Conservation (phyloP, 495 filamentous ascomycete species). For the Neurospora sp. region DNA sequence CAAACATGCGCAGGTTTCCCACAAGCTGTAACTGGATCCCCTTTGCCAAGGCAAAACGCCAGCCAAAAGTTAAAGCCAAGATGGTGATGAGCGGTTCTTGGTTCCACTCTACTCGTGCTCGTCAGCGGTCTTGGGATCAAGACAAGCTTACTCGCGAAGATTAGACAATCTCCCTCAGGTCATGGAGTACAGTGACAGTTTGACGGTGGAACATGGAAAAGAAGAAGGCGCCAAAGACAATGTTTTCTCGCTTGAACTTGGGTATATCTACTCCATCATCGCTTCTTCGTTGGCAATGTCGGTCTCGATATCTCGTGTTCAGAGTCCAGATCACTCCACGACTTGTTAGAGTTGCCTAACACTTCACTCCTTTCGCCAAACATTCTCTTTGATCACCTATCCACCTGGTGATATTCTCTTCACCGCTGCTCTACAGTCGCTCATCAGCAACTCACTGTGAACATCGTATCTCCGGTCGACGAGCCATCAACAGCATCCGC, state of each 20-base stretch:
- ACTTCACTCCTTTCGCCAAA: not conserved
- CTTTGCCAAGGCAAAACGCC: not conserved
- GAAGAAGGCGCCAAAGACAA: not conserved
- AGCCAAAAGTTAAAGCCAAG: not conserved
- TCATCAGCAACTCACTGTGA: not conserved
- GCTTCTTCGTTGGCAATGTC: not conserved
- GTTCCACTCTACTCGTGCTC: not conserved
- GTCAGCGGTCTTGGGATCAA: not conserved
- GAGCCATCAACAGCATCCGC: not conserved
- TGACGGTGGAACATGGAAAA: not conserved
- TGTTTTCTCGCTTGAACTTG: not conserved
- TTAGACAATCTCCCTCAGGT: not conserved
- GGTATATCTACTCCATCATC: not conserved
- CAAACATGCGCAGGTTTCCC: not conserved
- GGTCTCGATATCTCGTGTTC: not conserved
- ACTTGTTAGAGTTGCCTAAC: not conserved
- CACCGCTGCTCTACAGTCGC: not conserved
- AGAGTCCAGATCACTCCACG: not conserved
- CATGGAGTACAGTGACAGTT: not conserved
- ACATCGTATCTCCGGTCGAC: not conserved
- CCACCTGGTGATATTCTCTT: not conserved
- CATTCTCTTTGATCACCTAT: not conserved
- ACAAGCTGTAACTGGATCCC: not conserved
- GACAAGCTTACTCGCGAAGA: not conserved
- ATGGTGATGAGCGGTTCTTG: not conserved